phyloP scores from a whole-genome alignment of 2,329 filamentous ascomycete genomes.

The Monilinia aucupariae region DNA sequence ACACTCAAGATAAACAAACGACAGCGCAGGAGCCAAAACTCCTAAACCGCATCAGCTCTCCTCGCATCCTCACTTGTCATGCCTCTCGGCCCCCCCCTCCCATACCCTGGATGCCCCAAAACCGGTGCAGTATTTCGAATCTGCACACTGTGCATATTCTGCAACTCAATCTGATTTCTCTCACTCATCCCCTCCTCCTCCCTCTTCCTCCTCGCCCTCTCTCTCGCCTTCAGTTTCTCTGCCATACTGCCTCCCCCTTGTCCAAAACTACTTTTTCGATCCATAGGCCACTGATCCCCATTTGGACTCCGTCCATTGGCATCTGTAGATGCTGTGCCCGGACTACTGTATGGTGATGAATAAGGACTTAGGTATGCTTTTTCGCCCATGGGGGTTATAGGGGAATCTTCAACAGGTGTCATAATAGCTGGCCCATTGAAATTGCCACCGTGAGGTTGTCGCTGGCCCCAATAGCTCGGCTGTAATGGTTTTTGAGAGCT shows the following conservation, averaged over 20 bases:
- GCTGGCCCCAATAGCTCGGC: constrained; percentile 41
- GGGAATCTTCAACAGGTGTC: constrained; percentile 19
- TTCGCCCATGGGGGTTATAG: constrained; percentile 37
- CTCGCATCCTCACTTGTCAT: constrained; percentile 25
- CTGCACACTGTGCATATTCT: constrained; percentile 29
- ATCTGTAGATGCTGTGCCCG: constrained; percentile 36
- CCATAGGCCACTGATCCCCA: constrained; percentile 23
- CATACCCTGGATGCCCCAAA: constrained; percentile 29
- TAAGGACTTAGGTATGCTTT: constrained; percentile 54
- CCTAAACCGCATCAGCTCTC: constrained; percentile 23
- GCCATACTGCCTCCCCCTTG: constrained; percentile 13
- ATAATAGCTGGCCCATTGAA: constrained; percentile 2
- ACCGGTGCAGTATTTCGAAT: constrained; percentile 29
- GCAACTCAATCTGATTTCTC: constrained; percentile 26
- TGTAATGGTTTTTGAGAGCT: constrained; percentile 49
- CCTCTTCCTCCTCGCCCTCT: constrained; percentile 18
- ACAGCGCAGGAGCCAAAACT: no score
- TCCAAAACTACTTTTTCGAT: constrained; percentile 23
- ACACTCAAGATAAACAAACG: background rate
- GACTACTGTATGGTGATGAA: constrained; percentile 54
- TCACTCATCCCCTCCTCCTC: constrained; percentile 22
- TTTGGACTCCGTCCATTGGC: constrained; percentile 12
- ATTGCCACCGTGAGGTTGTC: constrained; percentile 36
- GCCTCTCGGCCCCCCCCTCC: constrained; percentile 15
- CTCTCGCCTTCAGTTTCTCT: constrained; percentile 9